phyloP scores from a whole-genome alignment of 2,329 filamentous ascomycete species.

The Paraconiothyrium sp. region DNA sequence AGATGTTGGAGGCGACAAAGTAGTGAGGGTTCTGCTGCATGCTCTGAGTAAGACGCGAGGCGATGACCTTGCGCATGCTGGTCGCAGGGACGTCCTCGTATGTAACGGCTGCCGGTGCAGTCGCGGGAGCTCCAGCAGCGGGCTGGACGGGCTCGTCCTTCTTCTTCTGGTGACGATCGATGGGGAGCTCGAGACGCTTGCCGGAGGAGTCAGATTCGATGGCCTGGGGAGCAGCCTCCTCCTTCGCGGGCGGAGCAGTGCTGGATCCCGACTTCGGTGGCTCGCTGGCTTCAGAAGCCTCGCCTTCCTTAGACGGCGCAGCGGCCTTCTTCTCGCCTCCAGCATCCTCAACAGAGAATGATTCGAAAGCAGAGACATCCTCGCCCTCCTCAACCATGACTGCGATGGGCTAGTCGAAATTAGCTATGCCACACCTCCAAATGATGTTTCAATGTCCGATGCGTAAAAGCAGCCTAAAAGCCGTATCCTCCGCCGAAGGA shows the following conservation, averaged over 20 bases:
- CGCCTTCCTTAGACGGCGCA: slow-evolving; percentile 69
- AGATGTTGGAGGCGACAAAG: slow-evolving; percentile 91
- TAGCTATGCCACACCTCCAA: slow-evolving; percentile 27
- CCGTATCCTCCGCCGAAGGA: not conserved
- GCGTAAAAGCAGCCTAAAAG: too few relatives aligned
- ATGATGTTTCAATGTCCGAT: not conserved
- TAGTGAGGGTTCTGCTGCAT: slow-evolving; percentile 96
- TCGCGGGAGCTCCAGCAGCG: slow-evolving; percentile 56
- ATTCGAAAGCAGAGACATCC: slow-evolving; percentile 87
- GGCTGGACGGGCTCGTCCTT: slow-evolving; percentile 89
- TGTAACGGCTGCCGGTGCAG: slow-evolving; percentile 66
- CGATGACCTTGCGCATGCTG: slow-evolving; percentile 98
- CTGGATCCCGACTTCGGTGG: slow-evolving; percentile 65
- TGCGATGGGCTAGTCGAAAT: slow-evolving; percentile 80
- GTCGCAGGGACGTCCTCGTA: slow-evolving; percentile 87
- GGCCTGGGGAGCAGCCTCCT: slow-evolving; percentile 63
- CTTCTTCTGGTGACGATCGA: slow-evolving; percentile 84
- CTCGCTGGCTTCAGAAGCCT: slow-evolving; percentile 69
- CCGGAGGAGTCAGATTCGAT: slow-evolving; percentile 77
- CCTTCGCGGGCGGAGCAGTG: slow-evolving; percentile 63
- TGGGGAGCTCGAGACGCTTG: slow-evolving; percentile 81
- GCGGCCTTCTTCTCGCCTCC: slow-evolving; percentile 80
- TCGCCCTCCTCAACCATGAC: slow-evolving; percentile 91
- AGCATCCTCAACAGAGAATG: slow-evolving; percentile 88
- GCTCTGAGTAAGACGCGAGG: slow-evolving; percentile 87